Base-by-base conservation (phyloP, 2,329 filamentous ascomycete genomes). In the Sporothrix euskadiensis region DNA sequence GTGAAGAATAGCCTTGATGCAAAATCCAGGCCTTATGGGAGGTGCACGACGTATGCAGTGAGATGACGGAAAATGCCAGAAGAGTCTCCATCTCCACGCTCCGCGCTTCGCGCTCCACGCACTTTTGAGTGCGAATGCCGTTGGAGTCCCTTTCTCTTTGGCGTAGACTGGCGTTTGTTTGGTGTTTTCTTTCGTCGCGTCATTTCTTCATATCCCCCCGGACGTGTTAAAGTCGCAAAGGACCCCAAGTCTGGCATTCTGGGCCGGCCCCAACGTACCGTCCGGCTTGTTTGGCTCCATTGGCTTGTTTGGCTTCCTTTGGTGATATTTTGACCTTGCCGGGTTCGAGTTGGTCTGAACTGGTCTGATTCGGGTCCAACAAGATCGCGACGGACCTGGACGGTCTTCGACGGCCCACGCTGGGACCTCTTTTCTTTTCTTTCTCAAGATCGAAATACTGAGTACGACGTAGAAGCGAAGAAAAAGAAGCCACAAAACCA, bases 51-150 rank as follows among this genome's bases (percentile, higher is more conserved):
- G 61, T 14, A 66, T 66, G 61, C 39, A 30, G 61, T 47, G 39
- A 66, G 61, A 66, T 66, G 61, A 66, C 61, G 39, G n/a, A 14
- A 22, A 66, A 66, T 66, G 61, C 61, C 61, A 66, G 61, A 26
- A 1, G 14, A 30, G 61, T 66, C 61, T 47, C 39, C 61, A 66
- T 66, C 39, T 47, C 39, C 61, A 66, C 61, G 61, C 44, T 49
- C 14, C 44, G 44, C 44, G 44, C 44, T 49, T 14, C 14, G 4
- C 14, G 44, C 14, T 19, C 41, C 9, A 44, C 41, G 35, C 35
- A 35, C 35, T 35, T 10, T 19, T 65, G n/a, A 30, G 39, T 47
- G 39, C 35, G 39, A 65, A 44, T 65, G 39, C 61, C 35, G 61
- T 16, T 44, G 39, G 39, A 8, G n/a, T 26, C 54, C 1, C 8